Evolutionary conservation across 768 basidiomycete genomes (phyloP), one percentile per base, ranked within the genome.

Genomic region (Mycena kentingensis): DNA sequence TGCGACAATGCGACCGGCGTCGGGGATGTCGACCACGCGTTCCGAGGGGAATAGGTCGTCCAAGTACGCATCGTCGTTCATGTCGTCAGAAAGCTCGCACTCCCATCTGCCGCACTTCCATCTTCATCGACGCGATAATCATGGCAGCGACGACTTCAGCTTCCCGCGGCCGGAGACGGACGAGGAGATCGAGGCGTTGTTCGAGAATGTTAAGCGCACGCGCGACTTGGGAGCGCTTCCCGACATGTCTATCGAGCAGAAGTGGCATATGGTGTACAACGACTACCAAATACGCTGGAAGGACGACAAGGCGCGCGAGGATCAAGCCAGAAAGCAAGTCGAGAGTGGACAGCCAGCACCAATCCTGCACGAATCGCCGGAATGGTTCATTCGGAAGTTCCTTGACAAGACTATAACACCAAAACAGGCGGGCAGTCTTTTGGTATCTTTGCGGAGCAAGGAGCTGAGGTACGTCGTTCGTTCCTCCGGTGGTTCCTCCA

Each of bases 321-420:
- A 84, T 50, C 82, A 84, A 60, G 70, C 76, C 19, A 80, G 74
- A 64, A 83, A 75, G 64, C 84, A 84, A 62, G 73, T 72, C 5
- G 87, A 88, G 56, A 65, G 76, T 3, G 83, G 85, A 5, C 81
- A 82, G 49, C 60, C 81, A 6, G 69, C 72, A 5, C 67, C 77
- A 19, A 77, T 82, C 19, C 69, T 81, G 19, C 81, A 84, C 49
- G 86, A 88, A 55, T 83, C 88, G 8, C 93, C 95, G 1, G 90
- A 97, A 67, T 97, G 89, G 88, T 98, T 93, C 65, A 83, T 98
- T 58, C 83, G 86, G 68, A 92, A 87, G 69, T 92, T 97, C 66
- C 75, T 98, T 64, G 89, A 95, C 64, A 83, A 84, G 53, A 88
- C 88, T 2, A 84, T 97, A 44, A 93, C 87, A 1, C 71, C 84